phyloP scores from a whole-genome alignment of 495 filamentous ascomycete species.

The Aspergillus cavernicola region DNA sequence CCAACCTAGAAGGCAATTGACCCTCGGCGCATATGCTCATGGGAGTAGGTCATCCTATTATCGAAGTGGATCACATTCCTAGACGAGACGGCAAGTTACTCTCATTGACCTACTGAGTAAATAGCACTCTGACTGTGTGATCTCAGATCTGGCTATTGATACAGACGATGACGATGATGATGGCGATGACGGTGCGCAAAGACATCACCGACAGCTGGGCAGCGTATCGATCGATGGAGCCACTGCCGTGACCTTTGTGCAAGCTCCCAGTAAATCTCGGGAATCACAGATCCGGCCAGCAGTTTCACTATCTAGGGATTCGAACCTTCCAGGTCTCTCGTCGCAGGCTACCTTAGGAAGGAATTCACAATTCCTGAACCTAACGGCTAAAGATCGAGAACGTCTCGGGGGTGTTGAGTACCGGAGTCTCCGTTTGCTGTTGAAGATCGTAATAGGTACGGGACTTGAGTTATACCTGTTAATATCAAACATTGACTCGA shows the following conservation, averaged over 20 bases:
- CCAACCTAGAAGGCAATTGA: not conserved
- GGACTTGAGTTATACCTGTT: not conserved
- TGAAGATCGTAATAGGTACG: slow-evolving; percentile 48
- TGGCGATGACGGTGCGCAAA: not conserved
- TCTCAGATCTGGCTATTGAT: not conserved
- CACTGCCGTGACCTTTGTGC: slow-evolving; percentile 13
- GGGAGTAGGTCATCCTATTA: slow-evolving; percentile 15
- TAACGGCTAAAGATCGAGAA: slow-evolving; percentile 57
- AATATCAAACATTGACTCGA: too few relatives aligned
- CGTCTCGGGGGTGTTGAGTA: slow-evolving; percentile 63
- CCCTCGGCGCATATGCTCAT: not conserved
- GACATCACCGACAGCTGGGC: slow-evolving; percentile 4
- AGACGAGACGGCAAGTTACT: slow-evolving; percentile 16
- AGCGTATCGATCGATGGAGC: slow-evolving; percentile 6
- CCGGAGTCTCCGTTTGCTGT: slow-evolving; percentile 53
- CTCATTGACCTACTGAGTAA: not conserved
- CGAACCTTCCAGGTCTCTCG: slow-evolving; percentile 25
- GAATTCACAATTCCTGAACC: slow-evolving; percentile 73
- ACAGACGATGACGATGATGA: not conserved
- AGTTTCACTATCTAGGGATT: slow-evolving; percentile 16
- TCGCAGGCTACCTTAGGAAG: slow-evolving; percentile 61
- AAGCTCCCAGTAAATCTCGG: not conserved
- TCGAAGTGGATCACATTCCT: slow-evolving; percentile 15
- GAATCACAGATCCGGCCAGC: slow-evolving; percentile 10
- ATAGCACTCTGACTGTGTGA: not conserved